Conservation (phyloP, 1,284 basidiomycete genomes). For the Rhodotorula sp. region DNA sequence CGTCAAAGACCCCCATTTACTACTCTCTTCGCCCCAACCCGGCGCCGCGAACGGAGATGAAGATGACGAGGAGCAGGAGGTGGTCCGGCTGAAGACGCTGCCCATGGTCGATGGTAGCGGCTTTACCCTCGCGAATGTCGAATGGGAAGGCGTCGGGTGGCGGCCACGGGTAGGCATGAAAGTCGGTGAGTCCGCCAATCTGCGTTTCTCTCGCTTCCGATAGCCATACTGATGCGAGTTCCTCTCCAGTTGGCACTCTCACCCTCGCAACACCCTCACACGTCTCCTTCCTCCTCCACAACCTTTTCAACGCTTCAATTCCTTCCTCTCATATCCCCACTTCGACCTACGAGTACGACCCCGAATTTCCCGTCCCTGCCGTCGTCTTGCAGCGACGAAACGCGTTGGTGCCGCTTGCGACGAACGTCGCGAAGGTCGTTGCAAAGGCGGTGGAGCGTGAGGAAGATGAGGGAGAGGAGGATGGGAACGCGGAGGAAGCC, state of each 20-base stretch:
- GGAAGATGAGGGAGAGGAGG: slow-evolving; percentile 30
- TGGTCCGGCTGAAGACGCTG: slow-evolving; percentile 28
- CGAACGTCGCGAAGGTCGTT: slow-evolving; percentile 31
- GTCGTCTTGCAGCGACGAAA: slow-evolving; percentile 20
- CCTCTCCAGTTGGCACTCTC: slow-evolving; percentile 68
- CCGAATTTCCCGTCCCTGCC: slow-evolving; percentile 51
- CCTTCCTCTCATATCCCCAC: slow-evolving; percentile 84
- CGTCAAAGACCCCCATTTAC: neutral
- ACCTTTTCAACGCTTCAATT: slow-evolving; percentile 96
- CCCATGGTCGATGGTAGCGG: slow-evolving; percentile 70
- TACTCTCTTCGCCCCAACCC: neutral
- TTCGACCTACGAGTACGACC: slow-evolving; percentile 81
- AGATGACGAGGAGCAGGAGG: neutral
- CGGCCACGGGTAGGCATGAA: slow-evolving; percentile 79
- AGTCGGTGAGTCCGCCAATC: slow-evolving; percentile 65
- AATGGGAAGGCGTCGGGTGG: slow-evolving; percentile 86
- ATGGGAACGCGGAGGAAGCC: slow-evolving; percentile 25
- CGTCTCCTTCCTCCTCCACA: slow-evolving; percentile 84
- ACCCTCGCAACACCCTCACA: slow-evolving; percentile 92
- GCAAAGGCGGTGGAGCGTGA: slow-evolving; percentile 41
- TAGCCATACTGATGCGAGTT: slow-evolving; percentile 9
- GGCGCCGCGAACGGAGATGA: neutral
- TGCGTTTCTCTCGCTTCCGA: neutral
- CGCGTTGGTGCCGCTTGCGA: slow-evolving; percentile 11
- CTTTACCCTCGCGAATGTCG: slow-evolving; percentile 70